Evolutionary conservation across 2,329 filamentous ascomycete genomes (phyloP), one percentile per base, ranked within the genome.

Genomic region (Penicillium sp.): DNA sequence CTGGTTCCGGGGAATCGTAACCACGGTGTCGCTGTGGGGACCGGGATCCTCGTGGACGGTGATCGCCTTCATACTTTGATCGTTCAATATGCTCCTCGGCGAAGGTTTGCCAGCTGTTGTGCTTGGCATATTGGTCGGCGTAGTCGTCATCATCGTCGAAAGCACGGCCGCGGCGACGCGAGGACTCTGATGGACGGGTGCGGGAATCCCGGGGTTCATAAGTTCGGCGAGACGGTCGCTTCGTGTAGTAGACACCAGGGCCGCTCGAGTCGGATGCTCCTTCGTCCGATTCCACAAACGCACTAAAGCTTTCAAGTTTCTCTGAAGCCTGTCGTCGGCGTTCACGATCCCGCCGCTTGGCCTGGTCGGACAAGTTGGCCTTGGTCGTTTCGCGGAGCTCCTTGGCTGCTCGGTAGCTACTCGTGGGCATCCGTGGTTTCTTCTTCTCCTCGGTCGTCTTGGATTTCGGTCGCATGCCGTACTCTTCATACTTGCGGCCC

Each of bases 401-500:
- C 39, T 60, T 66, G 18, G 51, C 48, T n/a, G 51, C 47, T 22
- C 45, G 57, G 35, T 44, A 38, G 20, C 43, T 42, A 30, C 51
- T 56, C n/a, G 45, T 25, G 11, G 61, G 55, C 37, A 32, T 48
- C 29, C 44, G 61, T 35, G 55, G 30, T 40, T 57, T 62, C 47
- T 60, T 65, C 55, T 64, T 68, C 25, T 50, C 47, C 33, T 69
- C 56, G 8, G 55, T 47, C 4, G 52, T 41, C 35, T 61, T 61
- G 14, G 64, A 42, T 23, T 59, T 55, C 25, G 55, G 39, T 35
- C 59, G 61, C 45, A 55, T 54, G 16, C 56, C 55, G 37, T 50
- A 62, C 5, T 67, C 64, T 13, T 65, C 56, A 32, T 62, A 52
- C 41, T 71, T 71, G 34, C 61, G 62, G 22, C 64, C 57, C 30